A percentile compares a stretch with the other conserved stretches of the same genome.
phyloP scores from a whole-genome alignment of 2,329 filamentous ascomycete genomes.

The Sporothrix curviconia region DNA sequence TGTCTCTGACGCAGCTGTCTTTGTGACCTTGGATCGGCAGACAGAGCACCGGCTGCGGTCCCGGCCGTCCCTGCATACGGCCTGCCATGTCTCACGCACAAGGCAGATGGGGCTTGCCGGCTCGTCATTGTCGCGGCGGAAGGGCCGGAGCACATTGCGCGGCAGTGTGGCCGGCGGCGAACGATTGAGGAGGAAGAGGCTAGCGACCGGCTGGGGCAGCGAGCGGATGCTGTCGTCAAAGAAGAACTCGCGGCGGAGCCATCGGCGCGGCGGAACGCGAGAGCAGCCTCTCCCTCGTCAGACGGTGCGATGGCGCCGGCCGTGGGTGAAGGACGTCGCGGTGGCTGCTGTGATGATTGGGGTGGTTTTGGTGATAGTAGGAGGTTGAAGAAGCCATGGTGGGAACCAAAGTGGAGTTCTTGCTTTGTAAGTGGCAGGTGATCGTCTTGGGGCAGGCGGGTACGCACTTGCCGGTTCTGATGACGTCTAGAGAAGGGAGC shows the following conservation, averaged over 20 bases:
- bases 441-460: too few species aligned
- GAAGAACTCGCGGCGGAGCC: slow-evolving; percentile 9
- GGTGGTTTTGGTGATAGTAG: too few species aligned
- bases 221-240: not conserved
- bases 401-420: too few species aligned
- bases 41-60: slow-evolving; percentile 11
- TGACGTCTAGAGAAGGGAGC: too few species aligned
- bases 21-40: slow-evolving; percentile 1
- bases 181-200: not conserved
- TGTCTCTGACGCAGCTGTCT: not conserved
- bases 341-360: too few species aligned
- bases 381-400: too few species aligned
- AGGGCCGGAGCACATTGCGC: slow-evolving; percentile 12
- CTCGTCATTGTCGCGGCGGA: slow-evolving; percentile 16
- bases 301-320: not conserved
- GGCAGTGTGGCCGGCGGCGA: not conserved
- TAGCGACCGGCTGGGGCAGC: not conserved
- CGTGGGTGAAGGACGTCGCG: not conserved
- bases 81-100: slow-evolving; percentile 1
- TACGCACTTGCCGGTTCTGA: too few species aligned
- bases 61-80: slow-evolving; percentile 10
- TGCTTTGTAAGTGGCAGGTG: too few species aligned
- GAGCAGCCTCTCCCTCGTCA: not conserved
- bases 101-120: slow-evolving; percentile 7
- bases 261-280: slow-evolving; percentile 13